A percentile compares a stretch with the other conserved stretches of the same genome.
These are phyloP conservation scores for Pleurotus tuoliensis DNA, from an alignment of 768 basidiomycete genomes.

Conservation along the genomic window DNA sequence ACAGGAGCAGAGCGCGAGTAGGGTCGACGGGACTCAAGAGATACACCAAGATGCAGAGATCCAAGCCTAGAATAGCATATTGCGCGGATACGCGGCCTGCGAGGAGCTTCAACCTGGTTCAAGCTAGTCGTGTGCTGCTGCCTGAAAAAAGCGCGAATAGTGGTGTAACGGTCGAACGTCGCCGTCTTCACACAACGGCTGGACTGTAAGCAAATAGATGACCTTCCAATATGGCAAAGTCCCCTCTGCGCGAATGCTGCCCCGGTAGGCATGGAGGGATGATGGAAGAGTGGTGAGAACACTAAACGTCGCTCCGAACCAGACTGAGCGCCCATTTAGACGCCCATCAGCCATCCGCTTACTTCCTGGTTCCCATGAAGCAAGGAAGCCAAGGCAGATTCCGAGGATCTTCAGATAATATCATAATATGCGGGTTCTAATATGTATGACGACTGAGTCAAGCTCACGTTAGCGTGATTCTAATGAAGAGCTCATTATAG, in stretches of 20 bases:
- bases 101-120: not conserved
- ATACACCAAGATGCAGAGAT: not conserved
- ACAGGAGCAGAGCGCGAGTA: not conserved
- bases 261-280: not conserved
- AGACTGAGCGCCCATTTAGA: not conserved
- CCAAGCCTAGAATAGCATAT: no score
- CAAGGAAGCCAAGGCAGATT: no score
- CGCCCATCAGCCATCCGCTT: no score
- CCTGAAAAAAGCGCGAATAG: constrained; percentile 56
- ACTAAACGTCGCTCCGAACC: not conserved
- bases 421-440: no score
- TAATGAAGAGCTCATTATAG: no score
- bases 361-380: no score
- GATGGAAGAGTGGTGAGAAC: no score
- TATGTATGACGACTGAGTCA: no score
- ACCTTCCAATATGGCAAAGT: not conserved
- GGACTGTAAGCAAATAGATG: not conserved
- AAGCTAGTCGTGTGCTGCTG: constrained; percentile 26
- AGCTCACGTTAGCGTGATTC: no score
- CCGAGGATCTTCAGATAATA: no score
- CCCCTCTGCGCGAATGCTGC: not conserved
- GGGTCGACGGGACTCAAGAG: not conserved
- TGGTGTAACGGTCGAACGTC: constrained; percentile 51
- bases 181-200: constrained; percentile 18
- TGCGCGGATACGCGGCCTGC: no score